A percentile compares a stretch with the other conserved stretches of the same genome.
Evolutionary conservation across 768 basidiomycete genomes (phyloP).

Genomic region (Serendipita sp.): DNA sequence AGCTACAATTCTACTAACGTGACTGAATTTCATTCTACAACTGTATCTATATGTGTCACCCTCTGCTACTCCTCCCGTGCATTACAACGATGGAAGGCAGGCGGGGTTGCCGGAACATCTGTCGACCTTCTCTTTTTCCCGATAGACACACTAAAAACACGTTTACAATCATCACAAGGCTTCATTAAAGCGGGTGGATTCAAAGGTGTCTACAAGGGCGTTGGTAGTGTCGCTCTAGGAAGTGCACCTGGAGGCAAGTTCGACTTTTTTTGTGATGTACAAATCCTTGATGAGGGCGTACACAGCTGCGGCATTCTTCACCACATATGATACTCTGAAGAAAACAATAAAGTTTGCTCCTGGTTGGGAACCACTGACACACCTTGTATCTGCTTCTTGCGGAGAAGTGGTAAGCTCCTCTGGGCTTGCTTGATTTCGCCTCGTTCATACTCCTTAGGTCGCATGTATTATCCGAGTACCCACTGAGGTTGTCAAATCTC

Average conservation of each 20-base stretch:
- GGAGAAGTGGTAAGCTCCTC: slow-evolving; percentile 35
- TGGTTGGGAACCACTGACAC: slow-evolving; percentile 46
- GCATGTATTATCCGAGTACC: slow-evolving; percentile 33
- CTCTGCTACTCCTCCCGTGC: background rate
- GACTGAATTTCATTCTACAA: background rate
- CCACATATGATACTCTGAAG: slow-evolving; percentile 83
- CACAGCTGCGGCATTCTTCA: slow-evolving; percentile 90
- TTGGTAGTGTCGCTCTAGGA: slow-evolving; percentile 87
- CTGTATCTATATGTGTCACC: background rate
- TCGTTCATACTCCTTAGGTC: slow-evolving; percentile 6
- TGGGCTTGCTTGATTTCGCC: background rate
- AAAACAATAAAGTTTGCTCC: slow-evolving; percentile 44
- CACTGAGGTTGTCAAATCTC: slow-evolving; percentile 32
- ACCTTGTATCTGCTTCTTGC: slow-evolving; percentile 35
- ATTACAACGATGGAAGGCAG: slow-evolving; percentile 34
- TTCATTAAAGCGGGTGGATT: slow-evolving; percentile 79
- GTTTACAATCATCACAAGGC: slow-evolving; percentile 76
- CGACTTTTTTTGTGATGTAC: background rate
- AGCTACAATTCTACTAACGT: background rate
- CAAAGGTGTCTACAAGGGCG: slow-evolving; percentile 76
- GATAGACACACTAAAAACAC: slow-evolving; percentile 91
- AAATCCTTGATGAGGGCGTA: slow-evolving; percentile 4
- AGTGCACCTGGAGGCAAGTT: slow-evolving; percentile 82
- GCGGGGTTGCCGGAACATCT: slow-evolving; percentile 79
- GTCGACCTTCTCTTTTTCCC: slow-evolving; percentile 96